Base-by-base conservation (phyloP, 2,329 filamentous ascomycete genomes). In the Anthostomella pinea region DNA sequence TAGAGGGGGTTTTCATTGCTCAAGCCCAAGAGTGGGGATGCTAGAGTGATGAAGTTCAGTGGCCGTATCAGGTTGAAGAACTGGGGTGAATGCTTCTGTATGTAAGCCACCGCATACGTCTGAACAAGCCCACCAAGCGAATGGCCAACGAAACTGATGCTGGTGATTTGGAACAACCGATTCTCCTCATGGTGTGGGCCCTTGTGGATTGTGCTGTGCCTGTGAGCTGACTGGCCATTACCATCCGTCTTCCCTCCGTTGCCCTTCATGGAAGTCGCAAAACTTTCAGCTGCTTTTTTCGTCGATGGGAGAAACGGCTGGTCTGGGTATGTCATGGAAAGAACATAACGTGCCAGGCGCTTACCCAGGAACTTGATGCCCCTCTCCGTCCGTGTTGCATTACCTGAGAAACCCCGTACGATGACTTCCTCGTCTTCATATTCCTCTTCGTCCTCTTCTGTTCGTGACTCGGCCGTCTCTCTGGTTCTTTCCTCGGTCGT, bases 1-100 rank as follows among this genome's bases (percentile, higher is more conserved):
- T 98, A 98, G 38, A 97, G 73, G 0, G 93, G 93, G 52, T 98
- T 98, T 59, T 98, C 93, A 59, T 98, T 96, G 62, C 91, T 97
- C 23, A 97, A 69, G 0, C 91, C 91, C 1, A 97, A 68, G 49
- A 96, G 88, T 0, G 91, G 91, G 1, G 90, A 84, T 11, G 91
- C 90, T 49, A 97, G 68, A 18, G 85, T 75, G 48, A 97, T 84
- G 56, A 97, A 97, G 58, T 96, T 96, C 59, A 95, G 71, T 0
- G 91, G 91, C 46, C 81, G 77, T 52, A 96, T 95, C 5, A 81
- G 68, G 32, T 90, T 76, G 53, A 97, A 97, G 60, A 97, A 97
- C 8, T 83, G 69, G 1, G 91, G 91, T 1, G 88, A 95, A 60
- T 97, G 89, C 58, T 96, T 96, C 53, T 96, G 86, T 29, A 97